A percentile compares a stretch with the other conserved stretches of the same genome.
phyloP scores from a whole-genome alignment of 768 basidiomycete genomes.

The Krasilnikovozyma curviuscula region DNA sequence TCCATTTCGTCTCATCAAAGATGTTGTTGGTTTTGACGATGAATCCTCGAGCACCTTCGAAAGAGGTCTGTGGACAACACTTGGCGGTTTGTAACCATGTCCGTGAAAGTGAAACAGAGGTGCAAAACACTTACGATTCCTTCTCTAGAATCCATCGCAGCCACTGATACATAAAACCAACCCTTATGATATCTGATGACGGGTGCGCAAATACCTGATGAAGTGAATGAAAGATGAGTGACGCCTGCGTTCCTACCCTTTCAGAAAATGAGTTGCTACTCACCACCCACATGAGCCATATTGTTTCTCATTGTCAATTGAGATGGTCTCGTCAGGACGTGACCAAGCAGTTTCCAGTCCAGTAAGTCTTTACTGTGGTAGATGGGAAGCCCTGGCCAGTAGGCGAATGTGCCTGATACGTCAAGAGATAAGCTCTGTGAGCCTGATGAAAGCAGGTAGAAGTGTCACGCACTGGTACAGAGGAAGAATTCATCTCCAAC shows the following conservation, averaged over 20 bases:
- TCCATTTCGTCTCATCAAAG: constrained; percentile 15
- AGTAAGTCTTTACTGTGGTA: constrained; percentile 17
- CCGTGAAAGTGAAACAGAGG: too few species aligned
- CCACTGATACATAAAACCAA: constrained; percentile 15
- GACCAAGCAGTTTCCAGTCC: constrained; percentile 17
- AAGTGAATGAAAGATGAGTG: too few species aligned
- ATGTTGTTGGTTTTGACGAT: constrained; percentile 17
- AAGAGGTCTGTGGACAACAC: too few species aligned
- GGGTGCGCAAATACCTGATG: constrained; percentile 16
- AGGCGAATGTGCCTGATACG: constrained; percentile 21
- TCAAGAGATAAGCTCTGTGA: too few species aligned
- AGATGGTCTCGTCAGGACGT: constrained; percentile 6
- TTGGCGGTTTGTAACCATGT: too few species aligned
- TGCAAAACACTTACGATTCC: too few species aligned
- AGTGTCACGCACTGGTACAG: too few species aligned
- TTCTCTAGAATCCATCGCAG: too few species aligned
- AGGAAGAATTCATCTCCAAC: constrained; percentile 16
- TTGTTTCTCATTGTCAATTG: constrained; percentile 11
- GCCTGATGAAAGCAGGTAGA: too few species aligned
- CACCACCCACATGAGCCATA: constrained; percentile 6
- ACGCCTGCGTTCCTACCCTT: too few species aligned
- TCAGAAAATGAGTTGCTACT: too few species aligned
- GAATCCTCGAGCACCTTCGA: too few species aligned
- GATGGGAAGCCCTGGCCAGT: constrained; percentile 18
- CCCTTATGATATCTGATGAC: constrained; percentile 15